Conservation (phyloP, 257 asterid genomes). For the Petrea volubilis region DNA sequence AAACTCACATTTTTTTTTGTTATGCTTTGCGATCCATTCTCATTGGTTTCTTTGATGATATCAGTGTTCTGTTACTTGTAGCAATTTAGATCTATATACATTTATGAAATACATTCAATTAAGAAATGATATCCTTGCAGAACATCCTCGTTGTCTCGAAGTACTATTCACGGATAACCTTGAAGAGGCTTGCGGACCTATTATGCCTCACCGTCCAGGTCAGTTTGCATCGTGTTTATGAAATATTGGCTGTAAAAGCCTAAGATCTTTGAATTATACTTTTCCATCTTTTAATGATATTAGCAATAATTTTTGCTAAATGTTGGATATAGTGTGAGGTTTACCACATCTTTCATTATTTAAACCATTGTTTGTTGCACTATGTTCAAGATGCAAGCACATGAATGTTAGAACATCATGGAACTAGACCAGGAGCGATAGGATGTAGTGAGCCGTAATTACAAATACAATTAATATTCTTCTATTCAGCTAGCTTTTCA, state of each 20-base stretch:
- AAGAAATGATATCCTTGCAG: slow-evolving; percentile 47
- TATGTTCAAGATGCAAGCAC: not conserved
- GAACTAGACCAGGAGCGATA: not conserved
- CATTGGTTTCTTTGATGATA: not conserved
- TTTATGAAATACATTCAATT: not conserved
- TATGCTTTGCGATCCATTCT: not conserved
- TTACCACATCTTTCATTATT: not conserved
- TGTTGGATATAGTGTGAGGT: not conserved
- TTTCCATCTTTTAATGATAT: not conserved
- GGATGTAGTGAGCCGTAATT: not conserved
- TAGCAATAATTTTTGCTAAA: not conserved
- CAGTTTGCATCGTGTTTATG: slow-evolving; percentile 3
- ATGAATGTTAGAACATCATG: not conserved
- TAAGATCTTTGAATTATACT: not conserved
- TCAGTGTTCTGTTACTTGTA: not conserved
- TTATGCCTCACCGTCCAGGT: slow-evolving; percentile 85
- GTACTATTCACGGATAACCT: slow-evolving; percentile 83
- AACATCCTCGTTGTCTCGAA: slow-evolving; percentile 92
- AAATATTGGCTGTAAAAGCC: not conserved
- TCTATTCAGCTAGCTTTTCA: not conserved
- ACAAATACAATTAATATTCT: not conserved
- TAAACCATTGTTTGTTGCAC: not conserved
- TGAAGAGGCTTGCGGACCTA: slow-evolving; percentile 91
- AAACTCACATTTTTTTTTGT: not conserved
- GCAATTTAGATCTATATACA: not conserved